phyloP scores from a whole-genome alignment of 2,329 filamentous ascomycete species.

The Fusarium torulosum region DNA sequence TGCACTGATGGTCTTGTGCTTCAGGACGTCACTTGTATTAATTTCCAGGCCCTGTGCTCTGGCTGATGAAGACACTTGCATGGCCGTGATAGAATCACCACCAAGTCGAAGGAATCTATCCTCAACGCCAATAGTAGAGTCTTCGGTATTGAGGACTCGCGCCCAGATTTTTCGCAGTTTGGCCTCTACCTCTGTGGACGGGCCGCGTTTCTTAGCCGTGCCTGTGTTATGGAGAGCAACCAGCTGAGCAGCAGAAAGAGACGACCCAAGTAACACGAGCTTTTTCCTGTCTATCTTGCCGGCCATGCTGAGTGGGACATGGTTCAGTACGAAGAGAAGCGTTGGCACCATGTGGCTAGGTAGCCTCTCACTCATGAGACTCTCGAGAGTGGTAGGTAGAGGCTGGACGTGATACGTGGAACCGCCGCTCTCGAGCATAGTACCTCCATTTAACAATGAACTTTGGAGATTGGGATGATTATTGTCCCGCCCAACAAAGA shows the following conservation, averaged over 20 bases:
- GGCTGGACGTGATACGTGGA: background rate
- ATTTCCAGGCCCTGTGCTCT: background rate
- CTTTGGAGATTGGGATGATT: no score
- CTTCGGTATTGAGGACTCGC: no score
- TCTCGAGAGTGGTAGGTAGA: background rate
- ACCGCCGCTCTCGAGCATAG: background rate
- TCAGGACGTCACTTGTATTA: background rate
- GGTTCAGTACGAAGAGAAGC: background rate
- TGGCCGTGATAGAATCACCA: slow-evolving; percentile 20
- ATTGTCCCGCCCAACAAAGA: no score
- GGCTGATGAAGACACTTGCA: slow-evolving; percentile 23
- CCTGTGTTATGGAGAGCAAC: background rate
- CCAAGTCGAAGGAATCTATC: slow-evolving; percentile 15
- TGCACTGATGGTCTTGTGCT: background rate
- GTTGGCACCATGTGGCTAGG: slow-evolving; percentile 2
- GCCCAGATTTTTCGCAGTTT: background rate
- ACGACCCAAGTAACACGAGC: background rate
- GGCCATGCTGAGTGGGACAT: background rate
- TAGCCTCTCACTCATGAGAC: background rate
- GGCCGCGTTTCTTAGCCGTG: background rate
- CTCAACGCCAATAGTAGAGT: no score
- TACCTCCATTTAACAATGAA: background rate
- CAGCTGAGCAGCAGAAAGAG: background rate
- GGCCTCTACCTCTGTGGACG: background rate
- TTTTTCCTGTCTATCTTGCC: slow-evolving; percentile 7